Evolutionary conservation across 345 rosid genomes (phyloP).

Genomic region (Triadica sebifera): DNA sequence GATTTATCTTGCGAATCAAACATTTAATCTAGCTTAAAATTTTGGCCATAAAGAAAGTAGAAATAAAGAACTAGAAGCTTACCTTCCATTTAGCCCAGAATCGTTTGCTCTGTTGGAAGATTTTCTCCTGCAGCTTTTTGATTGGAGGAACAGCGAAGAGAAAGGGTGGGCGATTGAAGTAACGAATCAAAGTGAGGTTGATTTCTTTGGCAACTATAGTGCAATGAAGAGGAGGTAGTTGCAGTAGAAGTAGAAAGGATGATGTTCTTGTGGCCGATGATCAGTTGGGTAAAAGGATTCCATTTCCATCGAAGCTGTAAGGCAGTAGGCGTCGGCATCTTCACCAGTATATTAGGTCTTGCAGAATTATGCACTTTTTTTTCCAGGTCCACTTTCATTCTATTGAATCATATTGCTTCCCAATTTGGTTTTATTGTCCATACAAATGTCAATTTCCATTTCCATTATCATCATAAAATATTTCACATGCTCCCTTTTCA

Average conservation of each 20-base stretch:
- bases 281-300: neutral
- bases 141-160: slow-evolving; percentile 4
- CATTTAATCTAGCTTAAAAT: too few species aligned
- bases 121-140: neutral
- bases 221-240: neutral
- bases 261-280: neutral
- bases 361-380: neutral
- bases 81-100: slow-evolving; percentile 23
- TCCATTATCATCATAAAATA: too few species aligned
- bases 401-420: too few species aligned
- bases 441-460: too few species aligned
- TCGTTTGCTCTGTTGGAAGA: neutral
- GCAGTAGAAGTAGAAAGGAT: neutral
- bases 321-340: neutral
- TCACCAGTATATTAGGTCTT: neutral
- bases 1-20: neutral
- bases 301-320: neutral
- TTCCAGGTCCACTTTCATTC: neutral
- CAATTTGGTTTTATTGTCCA: too few species aligned
- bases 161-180: neutral
- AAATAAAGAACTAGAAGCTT: too few species aligned
- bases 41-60: neutral
- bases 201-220: neutral
- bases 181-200: neutral
- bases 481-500: too few species aligned